These are phyloP conservation scores for Mallotus nudiflorus DNA, from an alignment of 345 rosid species.

Conservation along the genomic window DNA sequence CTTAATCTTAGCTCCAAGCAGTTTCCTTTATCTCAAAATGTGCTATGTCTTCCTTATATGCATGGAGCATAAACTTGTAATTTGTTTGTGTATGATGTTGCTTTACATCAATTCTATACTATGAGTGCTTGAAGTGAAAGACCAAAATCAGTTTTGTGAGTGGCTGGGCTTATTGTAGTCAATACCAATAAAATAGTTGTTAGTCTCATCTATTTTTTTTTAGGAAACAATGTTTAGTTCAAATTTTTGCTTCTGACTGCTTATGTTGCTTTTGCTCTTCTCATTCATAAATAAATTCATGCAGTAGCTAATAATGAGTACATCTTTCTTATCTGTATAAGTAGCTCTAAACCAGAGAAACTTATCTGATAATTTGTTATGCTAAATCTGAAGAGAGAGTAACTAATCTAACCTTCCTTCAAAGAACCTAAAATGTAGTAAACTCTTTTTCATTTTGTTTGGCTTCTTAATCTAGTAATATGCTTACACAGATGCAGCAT, in stretches of 20 bases:
- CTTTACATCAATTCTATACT: not conserved
- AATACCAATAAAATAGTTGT: too few species aligned
- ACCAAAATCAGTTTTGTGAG: not conserved
- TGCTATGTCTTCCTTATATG: not conserved
- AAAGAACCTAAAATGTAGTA: conserved; percentile 52
- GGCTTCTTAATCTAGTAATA: conserved; percentile 43
- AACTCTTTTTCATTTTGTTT: conserved; percentile 34
- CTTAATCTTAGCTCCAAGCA: too few species aligned
- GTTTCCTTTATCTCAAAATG: not conserved
- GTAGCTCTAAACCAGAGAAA: conserved; percentile 25
- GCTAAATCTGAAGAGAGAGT: conserved; percentile 46
- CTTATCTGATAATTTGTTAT: conserved; percentile 44
- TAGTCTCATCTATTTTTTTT: too few species aligned
- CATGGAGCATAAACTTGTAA: not conserved
- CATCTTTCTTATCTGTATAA: conserved; percentile 22
- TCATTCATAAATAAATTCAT: conserved; percentile 20
- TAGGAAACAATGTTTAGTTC: too few species aligned
- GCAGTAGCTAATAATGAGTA: conserved; percentile 26
- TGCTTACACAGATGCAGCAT: conserved; percentile 42
- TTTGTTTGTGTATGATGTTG: not conserved
- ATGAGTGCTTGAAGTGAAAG: not conserved
- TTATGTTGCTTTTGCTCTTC: conserved; percentile 1
- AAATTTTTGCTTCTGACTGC: not conserved
- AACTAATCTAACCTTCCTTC: conserved; percentile 41
- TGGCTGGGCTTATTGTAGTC: not conserved